phyloP scores from a whole-genome alignment of 1,139 yeast species.

The Suhomyces wounanorum region DNA sequence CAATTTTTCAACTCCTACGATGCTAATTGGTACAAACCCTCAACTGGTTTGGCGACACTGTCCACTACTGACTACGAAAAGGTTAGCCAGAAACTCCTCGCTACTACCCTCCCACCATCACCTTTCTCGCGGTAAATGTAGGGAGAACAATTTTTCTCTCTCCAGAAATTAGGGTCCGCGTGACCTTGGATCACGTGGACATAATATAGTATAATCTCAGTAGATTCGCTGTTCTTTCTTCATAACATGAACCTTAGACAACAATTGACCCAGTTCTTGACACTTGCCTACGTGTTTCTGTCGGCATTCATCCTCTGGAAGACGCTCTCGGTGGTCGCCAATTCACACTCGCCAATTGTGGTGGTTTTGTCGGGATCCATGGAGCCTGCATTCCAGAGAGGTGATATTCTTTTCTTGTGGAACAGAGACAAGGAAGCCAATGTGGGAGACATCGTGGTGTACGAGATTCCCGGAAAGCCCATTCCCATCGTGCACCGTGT shows the following conservation, averaged over 20 bases:
- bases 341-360: conserved; percentile 91
- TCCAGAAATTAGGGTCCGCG: neutral
- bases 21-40: too few species aligned
- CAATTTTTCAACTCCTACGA: too few species aligned
- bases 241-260: conserved; percentile 47
- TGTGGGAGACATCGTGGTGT: conserved; percentile 98
- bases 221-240: conserved; percentile 13
- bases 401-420: conserved; percentile 91
- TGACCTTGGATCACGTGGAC: neutral
- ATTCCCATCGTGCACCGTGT: conserved; percentile 98
- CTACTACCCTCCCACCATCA: neutral
- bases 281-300: conserved; percentile 75
- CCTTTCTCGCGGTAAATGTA: neutral
- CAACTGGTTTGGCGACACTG: too few species aligned
- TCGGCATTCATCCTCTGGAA: conserved; percentile 95
- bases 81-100: too few species aligned
- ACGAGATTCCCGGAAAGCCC: conserved; percentile 74
- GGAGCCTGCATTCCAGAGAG: conserved; percentile 99
- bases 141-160: too few species aligned
- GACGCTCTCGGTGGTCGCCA: conserved; percentile 71
- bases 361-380: conserved; percentile 97
- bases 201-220: neutral
- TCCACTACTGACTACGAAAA: too few species aligned
- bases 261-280: conserved; percentile 57
- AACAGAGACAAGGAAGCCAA: conserved; percentile 66